phyloP scores from a whole-genome alignment of 2,329 filamentous ascomycete species.

The Curvularia verruculosa region DNA sequence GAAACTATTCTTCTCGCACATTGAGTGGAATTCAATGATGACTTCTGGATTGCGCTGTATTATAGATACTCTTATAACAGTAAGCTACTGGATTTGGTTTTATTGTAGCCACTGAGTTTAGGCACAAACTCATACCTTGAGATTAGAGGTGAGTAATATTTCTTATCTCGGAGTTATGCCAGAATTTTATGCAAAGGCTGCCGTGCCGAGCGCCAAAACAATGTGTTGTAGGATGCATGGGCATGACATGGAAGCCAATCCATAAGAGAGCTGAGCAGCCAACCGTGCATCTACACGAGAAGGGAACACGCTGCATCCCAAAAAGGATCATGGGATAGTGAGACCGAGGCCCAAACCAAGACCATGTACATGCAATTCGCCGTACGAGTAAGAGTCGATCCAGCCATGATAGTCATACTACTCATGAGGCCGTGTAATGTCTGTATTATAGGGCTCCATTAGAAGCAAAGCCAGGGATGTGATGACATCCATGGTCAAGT shows the following conservation, averaged over 20 bases:
- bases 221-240: background rate
- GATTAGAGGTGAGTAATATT: background rate
- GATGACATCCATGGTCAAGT: background rate
- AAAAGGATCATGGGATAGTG: background rate
- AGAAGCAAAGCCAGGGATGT: background rate
- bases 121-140: background rate
- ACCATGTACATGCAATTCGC: background rate
- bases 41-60: background rate
- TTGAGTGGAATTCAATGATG: too few relatives aligned
- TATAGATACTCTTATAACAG: background rate
- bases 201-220: background rate
- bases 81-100: background rate
- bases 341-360: background rate
- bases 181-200: background rate
- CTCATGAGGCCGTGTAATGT: background rate
- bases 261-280: background rate
- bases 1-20: too few relatives aligned
- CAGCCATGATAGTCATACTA: too few relatives aligned
- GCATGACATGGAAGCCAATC: background rate
- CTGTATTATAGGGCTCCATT: background rate
- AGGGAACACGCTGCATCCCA: background rate
- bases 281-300: conserved; percentile 1
- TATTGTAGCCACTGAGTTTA: background rate
- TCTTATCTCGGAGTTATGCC: background rate
- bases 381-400: background rate